Conservation (phyloP, 805 yeast genomes). For the Saturnispora silvae region DNA sequence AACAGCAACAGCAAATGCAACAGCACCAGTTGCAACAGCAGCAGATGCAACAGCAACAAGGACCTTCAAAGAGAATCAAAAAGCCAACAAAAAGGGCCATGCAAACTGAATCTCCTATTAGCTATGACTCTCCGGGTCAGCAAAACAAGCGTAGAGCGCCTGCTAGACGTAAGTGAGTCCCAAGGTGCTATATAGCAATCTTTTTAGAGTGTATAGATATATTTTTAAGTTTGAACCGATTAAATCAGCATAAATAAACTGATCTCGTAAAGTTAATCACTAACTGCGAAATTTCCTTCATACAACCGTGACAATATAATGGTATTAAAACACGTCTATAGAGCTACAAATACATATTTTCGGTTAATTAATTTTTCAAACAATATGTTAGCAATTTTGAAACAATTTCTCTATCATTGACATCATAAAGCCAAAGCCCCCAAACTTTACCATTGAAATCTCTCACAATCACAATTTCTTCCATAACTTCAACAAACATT, state of each 20-base stretch:
- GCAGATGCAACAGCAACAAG: constrained; percentile 10
- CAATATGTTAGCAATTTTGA: constrained; percentile 30
- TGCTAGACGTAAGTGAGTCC: not conserved
- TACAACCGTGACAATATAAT: no score
- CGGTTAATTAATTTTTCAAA: constrained; percentile 14
- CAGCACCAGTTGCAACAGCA: constrained; percentile 13
- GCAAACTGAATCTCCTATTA: constrained; percentile 6
- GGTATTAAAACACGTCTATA: not conserved
- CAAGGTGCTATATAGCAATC: no score
- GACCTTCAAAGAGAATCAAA: constrained; percentile 21
- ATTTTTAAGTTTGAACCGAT: no score
- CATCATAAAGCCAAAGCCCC: constrained; percentile 72
- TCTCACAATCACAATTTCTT: constrained; percentile 59
- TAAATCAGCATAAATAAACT: no score
- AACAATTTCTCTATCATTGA: constrained; percentile 51
- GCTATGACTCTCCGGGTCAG: constrained; percentile 2
- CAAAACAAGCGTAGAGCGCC: constrained; percentile 1
- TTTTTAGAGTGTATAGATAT: no score
- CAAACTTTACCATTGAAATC: constrained; percentile 59
- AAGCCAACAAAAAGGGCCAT: constrained; percentile 26
- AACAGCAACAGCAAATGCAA: constrained; percentile 14
- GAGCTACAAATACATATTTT: not conserved
- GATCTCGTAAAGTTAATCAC: no score
- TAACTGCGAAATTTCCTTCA: no score
- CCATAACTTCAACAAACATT: constrained; percentile 59